phyloP scores from a whole-genome alignment of 768 basidiomycete genomes.

The Termitomyces sp. region DNA sequence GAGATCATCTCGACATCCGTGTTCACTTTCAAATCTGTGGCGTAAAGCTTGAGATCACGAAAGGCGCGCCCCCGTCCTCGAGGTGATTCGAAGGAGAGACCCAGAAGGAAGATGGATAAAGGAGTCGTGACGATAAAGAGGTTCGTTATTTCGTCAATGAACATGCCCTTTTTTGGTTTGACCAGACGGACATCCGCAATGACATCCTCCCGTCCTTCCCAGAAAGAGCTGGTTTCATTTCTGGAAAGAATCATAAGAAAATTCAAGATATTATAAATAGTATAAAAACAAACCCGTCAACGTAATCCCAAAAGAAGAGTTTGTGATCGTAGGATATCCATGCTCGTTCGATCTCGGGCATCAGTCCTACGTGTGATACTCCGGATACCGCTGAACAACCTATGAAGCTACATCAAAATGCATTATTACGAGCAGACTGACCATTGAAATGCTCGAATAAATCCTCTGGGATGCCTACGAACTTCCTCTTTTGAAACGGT shows the following conservation, averaged over 20 bases:
- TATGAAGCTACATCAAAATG: slow-evolving; percentile 6
- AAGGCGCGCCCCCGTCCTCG: slow-evolving; percentile 41
- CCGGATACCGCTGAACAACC: slow-evolving; percentile 54
- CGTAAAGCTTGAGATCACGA: slow-evolving; percentile 85
- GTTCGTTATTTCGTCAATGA: slow-evolving; percentile 89
- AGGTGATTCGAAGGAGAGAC: slow-evolving; percentile 59
- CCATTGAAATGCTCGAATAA: slow-evolving; percentile 79
- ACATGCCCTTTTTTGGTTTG: slow-evolving; percentile 80
- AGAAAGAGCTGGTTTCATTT: slow-evolving; percentile 90
- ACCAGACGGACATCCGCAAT: slow-evolving; percentile 90
- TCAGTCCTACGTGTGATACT: slow-evolving; percentile 83
- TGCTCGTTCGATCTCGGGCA: slow-evolving; percentile 90
- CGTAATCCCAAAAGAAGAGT: slow-evolving; percentile 95
- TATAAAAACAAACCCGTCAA: slow-evolving; percentile 69
- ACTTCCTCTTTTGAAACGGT: slow-evolving; percentile 76
- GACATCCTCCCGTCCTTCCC: slow-evolving; percentile 87
- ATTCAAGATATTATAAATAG: background rate
- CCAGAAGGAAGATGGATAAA: slow-evolving; percentile 79
- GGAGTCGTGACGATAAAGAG: slow-evolving; percentile 91
- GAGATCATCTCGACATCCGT: slow-evolving; percentile 86
- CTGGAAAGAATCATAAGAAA: slow-evolving; percentile 33
- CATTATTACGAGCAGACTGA: slow-evolving; percentile 30
- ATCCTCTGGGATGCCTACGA: slow-evolving; percentile 75
- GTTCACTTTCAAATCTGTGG: slow-evolving; percentile 78
- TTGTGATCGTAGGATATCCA: slow-evolving; percentile 97